Conservation (phyloP, 169 alveolate genomes). For the Plasmodium vinckei region DNA sequence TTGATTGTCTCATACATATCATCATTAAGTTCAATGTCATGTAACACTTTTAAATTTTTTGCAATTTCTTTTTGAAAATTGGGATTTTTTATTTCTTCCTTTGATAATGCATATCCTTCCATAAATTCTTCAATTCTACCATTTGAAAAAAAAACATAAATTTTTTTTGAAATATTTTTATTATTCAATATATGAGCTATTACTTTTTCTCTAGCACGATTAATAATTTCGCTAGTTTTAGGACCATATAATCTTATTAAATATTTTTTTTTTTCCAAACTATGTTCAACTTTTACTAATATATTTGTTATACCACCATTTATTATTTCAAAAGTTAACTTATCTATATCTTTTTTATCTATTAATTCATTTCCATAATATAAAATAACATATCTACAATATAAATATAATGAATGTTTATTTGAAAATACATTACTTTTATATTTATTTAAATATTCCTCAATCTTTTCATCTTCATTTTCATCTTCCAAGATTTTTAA, state of each 20-base stretch:
- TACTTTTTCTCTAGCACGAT: slow-evolving; percentile 80
- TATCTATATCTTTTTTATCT: slow-evolving; percentile 14
- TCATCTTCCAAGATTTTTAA: slow-evolving; percentile 32
- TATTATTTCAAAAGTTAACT: slow-evolving; percentile 30
- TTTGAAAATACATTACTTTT: slow-evolving; percentile 45
- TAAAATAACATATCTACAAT: slow-evolving; percentile 65
- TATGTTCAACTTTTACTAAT: slow-evolving; percentile 79
- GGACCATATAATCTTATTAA: slow-evolving; percentile 84
- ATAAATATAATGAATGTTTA: slow-evolving; percentile 30
- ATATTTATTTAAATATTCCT: slow-evolving; percentile 27
- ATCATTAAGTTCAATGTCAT: slow-evolving; percentile 68
- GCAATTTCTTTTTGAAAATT: slow-evolving; percentile 79
- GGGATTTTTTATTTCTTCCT: slow-evolving; percentile 76
- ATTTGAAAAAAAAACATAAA: slow-evolving; percentile 79
- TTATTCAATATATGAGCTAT: slow-evolving; percentile 77
- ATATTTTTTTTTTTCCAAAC: slow-evolving; percentile 41
- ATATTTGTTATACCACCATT: slow-evolving; percentile 85
- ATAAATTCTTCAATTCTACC: slow-evolving; percentile 87
- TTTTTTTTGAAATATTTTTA: slow-evolving; percentile 78
- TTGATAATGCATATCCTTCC: slow-evolving; percentile 81
- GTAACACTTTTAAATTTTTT: slow-evolving; percentile 73
- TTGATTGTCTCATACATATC: slow-evolving; percentile 65
- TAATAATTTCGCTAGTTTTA: slow-evolving; percentile 80
- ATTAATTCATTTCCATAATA: slow-evolving; percentile 60
- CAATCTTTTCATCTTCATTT: neutral